Base-by-base conservation (phyloP, 164 flowering plant genomes). In the Cinnamomum chago region DNA sequence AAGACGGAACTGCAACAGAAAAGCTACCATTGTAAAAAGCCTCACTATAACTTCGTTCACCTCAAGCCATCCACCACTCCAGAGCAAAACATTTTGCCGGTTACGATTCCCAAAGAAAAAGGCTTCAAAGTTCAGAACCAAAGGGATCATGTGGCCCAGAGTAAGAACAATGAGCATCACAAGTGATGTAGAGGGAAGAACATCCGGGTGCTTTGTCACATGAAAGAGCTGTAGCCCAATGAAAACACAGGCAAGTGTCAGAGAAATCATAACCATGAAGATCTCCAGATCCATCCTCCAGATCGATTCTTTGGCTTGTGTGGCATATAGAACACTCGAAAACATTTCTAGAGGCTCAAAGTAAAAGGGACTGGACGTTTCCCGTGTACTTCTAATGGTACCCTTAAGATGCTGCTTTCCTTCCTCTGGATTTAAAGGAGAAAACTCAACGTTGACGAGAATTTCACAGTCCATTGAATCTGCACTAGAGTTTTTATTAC, bases 221-320 rank as follows among this genome's bases (percentile, higher is more conserved):
- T 88, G 81, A 62, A 81, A 77, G 65, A 90, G 71, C 71, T 92
- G 97, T 17, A 82, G 74, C 15, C 68, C 89, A 24, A 82, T 71
- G 71, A 88, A 88, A 47, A 89, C 33, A 52, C 92, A 90, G 4
- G 80, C 73, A 25, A 89, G 75, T 3, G 94, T 88, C 75, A 83
- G 85, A 10, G 94, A 83, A 58, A 86, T 77, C 72, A 90, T 78
- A 67, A 82, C 89, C 88, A 89, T 81, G 55, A 70, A 73, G 71
- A 85, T 82, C 86, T 92, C 94, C 60, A 83, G 65, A 77, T 89
- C 92, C 89, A 88, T 83, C 76, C 89, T 84, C 87, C 81, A 80
- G 30, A 87, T 65, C 2, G 85, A 80, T 30, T 73, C 23, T 55
- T 27, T 69, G 0, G 82, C 82, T 25, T 68, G 78, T 0, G 1